Conservation (phyloP, 345 rosid genomes). For the Sonneratia alba region DNA sequence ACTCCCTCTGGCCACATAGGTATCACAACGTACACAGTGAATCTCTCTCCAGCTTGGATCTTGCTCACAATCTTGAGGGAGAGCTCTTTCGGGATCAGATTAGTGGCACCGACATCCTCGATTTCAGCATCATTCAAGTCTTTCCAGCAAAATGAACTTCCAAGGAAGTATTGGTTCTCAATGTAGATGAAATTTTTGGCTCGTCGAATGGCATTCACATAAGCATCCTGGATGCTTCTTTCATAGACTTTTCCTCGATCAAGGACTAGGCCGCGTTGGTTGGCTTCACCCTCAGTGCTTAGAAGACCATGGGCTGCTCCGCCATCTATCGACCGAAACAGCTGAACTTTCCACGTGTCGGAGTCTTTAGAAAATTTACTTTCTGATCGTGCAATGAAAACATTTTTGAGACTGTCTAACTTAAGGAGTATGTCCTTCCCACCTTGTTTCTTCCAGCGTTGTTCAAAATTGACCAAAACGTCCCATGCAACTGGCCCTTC, state of each 20-base stretch:
- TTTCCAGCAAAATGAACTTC: slow-evolving; percentile 37
- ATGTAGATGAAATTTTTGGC: slow-evolving; percentile 40
- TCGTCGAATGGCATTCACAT: slow-evolving; percentile 36
- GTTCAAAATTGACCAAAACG: slow-evolving; percentile 36
- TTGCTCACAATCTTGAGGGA: slow-evolving; percentile 38
- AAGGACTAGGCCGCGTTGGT: slow-evolving; percentile 24
- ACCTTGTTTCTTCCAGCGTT: slow-evolving; percentile 47
- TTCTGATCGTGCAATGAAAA: slow-evolving; percentile 19
- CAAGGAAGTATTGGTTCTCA: slow-evolving; percentile 41
- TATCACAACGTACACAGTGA: slow-evolving; percentile 29
- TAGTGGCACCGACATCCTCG: slow-evolving; percentile 23
- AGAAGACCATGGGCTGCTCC: slow-evolving; percentile 40
- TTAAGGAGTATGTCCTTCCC: slow-evolving; percentile 21
- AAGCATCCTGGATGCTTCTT: slow-evolving; percentile 44
- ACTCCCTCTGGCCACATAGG: slow-evolving; percentile 65
- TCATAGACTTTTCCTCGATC: slow-evolving; percentile 28
- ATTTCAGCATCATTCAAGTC: slow-evolving; percentile 11
- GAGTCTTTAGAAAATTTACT: slow-evolving; percentile 15
- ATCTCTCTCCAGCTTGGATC: slow-evolving; percentile 41
- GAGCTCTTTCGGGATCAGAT: slow-evolving; percentile 42
- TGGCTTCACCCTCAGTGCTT: slow-evolving; percentile 24
- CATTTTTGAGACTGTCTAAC: slow-evolving; percentile 11
- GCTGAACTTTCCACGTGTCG: slow-evolving; percentile 38
- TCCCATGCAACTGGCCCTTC: slow-evolving; percentile 45
- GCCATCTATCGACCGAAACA: slow-evolving; percentile 37